Conservation (phyloP, 768 basidiomycete genomes). For the Boletus rex-veris region DNA sequence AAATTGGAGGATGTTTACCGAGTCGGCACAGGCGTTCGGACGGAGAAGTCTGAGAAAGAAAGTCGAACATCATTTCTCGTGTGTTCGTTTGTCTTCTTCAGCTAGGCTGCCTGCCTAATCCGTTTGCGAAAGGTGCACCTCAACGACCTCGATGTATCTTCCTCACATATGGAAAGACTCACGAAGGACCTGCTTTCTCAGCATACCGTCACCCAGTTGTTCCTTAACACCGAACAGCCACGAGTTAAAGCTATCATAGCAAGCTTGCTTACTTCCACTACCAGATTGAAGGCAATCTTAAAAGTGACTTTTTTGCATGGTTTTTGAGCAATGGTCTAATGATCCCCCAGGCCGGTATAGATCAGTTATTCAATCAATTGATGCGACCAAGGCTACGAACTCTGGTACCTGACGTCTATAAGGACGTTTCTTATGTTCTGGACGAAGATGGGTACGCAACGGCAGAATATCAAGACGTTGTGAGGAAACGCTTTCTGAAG, state of each 20-base stretch:
- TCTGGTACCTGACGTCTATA: constrained; percentile 84
- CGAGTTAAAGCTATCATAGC: constrained; percentile 46
- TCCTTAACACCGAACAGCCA: constrained; percentile 53
- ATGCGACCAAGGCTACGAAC: constrained; percentile 83
- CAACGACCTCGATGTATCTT: constrained; percentile 93
- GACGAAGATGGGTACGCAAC: constrained; percentile 84
- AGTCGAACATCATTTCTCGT: constrained; percentile 80
- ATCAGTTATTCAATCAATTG: constrained; percentile 94
- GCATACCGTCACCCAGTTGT: constrained; percentile 61
- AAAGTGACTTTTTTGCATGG: constrained; percentile 50
- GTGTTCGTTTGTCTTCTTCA: constrained; percentile 29
- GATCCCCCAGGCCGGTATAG: constrained; percentile 64
- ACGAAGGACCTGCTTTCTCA: constrained; percentile 59
- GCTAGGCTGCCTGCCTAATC: background rate
- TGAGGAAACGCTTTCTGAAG: constrained; percentile 87
- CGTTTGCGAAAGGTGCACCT: constrained; percentile 60
- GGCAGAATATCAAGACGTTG: constrained; percentile 81
- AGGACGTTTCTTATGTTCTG: constrained; percentile 81
- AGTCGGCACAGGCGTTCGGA: constrained; percentile 46
- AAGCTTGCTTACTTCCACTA: constrained; percentile 50
- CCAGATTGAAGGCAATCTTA: constrained; percentile 67
- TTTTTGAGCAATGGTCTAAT: constrained; percentile 1
- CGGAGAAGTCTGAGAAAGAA: constrained; percentile 80
- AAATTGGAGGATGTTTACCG: constrained; percentile 90
- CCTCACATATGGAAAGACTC: constrained; percentile 83